These are phyloP conservation scores for Rhizophagus prolifer DNA, from an alignment of 192 early-diverging fungal species.

Conservation along the genomic window DNA sequence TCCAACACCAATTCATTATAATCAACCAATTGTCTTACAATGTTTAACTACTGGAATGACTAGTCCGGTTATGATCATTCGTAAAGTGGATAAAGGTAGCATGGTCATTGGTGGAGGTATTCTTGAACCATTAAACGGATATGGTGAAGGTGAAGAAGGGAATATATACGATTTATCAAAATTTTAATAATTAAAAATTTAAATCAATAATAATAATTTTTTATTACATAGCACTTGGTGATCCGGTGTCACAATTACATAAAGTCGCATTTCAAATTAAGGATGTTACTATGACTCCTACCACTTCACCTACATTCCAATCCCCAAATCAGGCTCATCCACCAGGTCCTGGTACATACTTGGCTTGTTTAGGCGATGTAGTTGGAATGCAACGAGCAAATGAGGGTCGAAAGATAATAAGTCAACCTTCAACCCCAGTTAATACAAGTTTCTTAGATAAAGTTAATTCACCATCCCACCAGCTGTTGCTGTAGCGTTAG, in stretches of 20 bases:
- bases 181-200: neutral
- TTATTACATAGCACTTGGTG: conserved; percentile 50
- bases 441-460: conserved; percentile 24
- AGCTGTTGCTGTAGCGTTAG: conserved; percentile 27
- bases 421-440: conserved; percentile 16
- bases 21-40: conserved; percentile 85
- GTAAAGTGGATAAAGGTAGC: conserved; percentile 82
- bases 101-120: conserved; percentile 69
- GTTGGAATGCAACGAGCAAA: conserved; percentile 69
- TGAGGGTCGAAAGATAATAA: conserved; percentile 50
- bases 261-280: conserved; percentile 87
- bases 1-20: conserved; percentile 78
- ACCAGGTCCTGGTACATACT: conserved; percentile 52
- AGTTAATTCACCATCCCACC: conserved; percentile 10
- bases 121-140: conserved; percentile 26
- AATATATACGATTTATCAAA: too few relatives aligned
- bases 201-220: neutral
- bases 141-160: conserved; percentile 36
- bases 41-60: conserved; percentile 85
- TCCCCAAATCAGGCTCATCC: conserved; percentile 41
- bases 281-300: conserved; percentile 32
- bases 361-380: conserved; percentile 75
- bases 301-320: conserved; percentile 28
- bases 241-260: conserved; percentile 87
- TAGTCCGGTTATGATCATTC: conserved; percentile 77